These are phyloP conservation scores for Hypoxylon sp. DNA, from an alignment of 2,329 filamentous ascomycete genomes.

Conservation along the genomic window DNA sequence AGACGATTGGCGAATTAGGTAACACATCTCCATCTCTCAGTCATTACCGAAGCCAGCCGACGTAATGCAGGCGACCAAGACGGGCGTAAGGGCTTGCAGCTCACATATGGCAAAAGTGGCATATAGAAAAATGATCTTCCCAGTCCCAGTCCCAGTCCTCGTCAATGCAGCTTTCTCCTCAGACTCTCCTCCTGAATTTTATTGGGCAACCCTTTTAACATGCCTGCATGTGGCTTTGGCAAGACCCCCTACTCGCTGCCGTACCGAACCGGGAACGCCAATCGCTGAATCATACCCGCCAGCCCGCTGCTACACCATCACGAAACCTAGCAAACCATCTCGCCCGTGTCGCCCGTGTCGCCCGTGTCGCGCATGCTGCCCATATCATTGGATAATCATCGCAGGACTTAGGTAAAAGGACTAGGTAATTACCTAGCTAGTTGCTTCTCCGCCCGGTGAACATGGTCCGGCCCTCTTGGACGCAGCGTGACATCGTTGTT, in stretches of 20 bases:
- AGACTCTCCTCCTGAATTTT: slow-evolving; percentile 2
- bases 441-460: slow-evolving; percentile 24
- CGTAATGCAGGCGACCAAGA: slow-evolving; percentile 14
- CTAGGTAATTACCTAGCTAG: too few relatives aligned
- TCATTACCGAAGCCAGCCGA: slow-evolving; percentile 13
- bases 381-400: slow-evolving; percentile 18
- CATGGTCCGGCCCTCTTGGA: slow-evolving; percentile 3
- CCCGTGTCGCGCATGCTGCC: slow-evolving; percentile 22
- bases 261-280: neutral
- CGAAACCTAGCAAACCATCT: slow-evolving; percentile 20
- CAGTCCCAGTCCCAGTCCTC: slow-evolving; percentile 4
- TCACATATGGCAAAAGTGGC: too few relatives aligned
- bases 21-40: too few relatives aligned
- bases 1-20: too few relatives aligned
- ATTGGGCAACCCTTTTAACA: slow-evolving; percentile 4
- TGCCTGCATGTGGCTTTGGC: slow-evolving; percentile 21
- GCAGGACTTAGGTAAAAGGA: slow-evolving; percentile 18
- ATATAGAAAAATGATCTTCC: slow-evolving; percentile 12
- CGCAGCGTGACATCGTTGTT: slow-evolving; percentile 11
- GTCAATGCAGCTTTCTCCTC: slow-evolving; percentile 14
- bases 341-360: slow-evolving; percentile 24
- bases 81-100: too few relatives aligned
- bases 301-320: slow-evolving; percentile 5
- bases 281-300: slow-evolving; percentile 20
- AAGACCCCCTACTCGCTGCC: slow-evolving; percentile 14